A percentile compares a stretch with the other conserved stretches of the same genome.
These are phyloP conservation scores for Candida hispaniensis DNA, from an alignment of 805 yeast species.

Conservation along the genomic window DNA sequence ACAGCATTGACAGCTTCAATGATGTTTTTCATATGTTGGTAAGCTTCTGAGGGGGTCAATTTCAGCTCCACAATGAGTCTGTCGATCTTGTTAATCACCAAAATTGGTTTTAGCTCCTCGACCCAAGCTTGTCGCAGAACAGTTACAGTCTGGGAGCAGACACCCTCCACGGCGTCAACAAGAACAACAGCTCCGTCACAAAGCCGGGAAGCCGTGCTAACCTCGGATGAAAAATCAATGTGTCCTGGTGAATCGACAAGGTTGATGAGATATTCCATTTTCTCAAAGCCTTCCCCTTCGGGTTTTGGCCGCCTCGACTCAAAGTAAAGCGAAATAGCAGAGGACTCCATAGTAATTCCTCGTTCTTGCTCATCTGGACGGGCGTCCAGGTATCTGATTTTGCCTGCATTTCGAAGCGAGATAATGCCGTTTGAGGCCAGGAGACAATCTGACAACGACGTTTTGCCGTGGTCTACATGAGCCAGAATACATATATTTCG, in stretches of 20 bases:
- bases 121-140: slow-evolving; percentile 94
- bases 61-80: slow-evolving; percentile 73
- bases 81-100: slow-evolving; percentile 87
- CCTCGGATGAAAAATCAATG: slow-evolving; percentile 93
- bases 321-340: slow-evolving; percentile 90
- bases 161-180: slow-evolving; percentile 97
- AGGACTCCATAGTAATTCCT: slow-evolving; percentile 96
- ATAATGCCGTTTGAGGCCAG: slow-evolving; percentile 94
- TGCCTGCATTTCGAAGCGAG: slow-evolving; percentile 90
- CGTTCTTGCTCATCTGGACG: slow-evolving; percentile 91
- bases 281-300: slow-evolving; percentile 17
- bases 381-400: slow-evolving; percentile 83
- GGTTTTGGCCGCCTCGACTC: slow-evolving; percentile 39
- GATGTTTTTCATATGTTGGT: slow-evolving; percentile 60
- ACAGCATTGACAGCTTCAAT: slow-evolving; percentile 94
- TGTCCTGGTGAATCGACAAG: slow-evolving; percentile 99
- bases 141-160: slow-evolving; percentile 92
- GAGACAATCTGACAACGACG: slow-evolving; percentile 84
- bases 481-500: slow-evolving; percentile 93
- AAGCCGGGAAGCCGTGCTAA: slow-evolving; percentile 85
- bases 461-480: slow-evolving; percentile 98
- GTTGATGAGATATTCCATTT: slow-evolving; percentile 67
- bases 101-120: slow-evolving; percentile 75
- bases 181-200: slow-evolving; percentile 96
- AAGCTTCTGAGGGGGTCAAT: slow-evolving; percentile 76